Evolutionary conservation across 805 yeast species (phyloP), one percentile per base, ranked within the genome.

Genomic region (Ogataea siamensis): DNA sequence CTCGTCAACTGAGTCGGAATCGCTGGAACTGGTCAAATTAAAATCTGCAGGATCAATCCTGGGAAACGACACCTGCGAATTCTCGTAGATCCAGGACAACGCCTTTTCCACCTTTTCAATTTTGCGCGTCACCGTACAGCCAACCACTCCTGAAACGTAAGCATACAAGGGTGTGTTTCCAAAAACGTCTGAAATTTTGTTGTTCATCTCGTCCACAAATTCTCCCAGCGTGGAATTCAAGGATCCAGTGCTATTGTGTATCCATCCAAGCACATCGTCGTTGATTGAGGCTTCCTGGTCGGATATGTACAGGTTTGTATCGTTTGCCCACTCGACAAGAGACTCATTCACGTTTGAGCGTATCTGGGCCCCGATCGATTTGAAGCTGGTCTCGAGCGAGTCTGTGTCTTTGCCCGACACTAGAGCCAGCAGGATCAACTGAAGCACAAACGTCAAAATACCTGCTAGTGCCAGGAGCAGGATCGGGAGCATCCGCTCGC

Each of bases 81-180:
- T 67, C 23, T 80, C 65, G 49, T 81, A 68, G 2, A 88, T 64
- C 97, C 97, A 93, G 2, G 80, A 73, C 38, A 89, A 61, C 0
- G 94, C 98, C 20, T 73, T 55, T 46, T 84, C 84, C 2, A 87
- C 66, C 15, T 72, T 68, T 10, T 68, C 68, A 5, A 91, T 58
- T 51, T 91, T 93, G 33, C 82, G 68, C 12, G 86, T 91, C 25
- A 93, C 67, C 3, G 86, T 76, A 63, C 99, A 91, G 21, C 80
- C 78, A 4, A 89, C 83, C 0, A 87, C 77, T 0, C 81, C 71
- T 19, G 71, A 69, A 31, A 87, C 68, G 0, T 94, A 84, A 1
- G 57, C 56, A 32, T 78, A 74, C 8, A 91, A 62, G 0, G 83
- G 74, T 0, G 97, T 87, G 3, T 70, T 70, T 5, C 80, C 78